Conservation (phyloP, 768 basidiomycete genomes). For the Stropharia rugosoannulata region DNA sequence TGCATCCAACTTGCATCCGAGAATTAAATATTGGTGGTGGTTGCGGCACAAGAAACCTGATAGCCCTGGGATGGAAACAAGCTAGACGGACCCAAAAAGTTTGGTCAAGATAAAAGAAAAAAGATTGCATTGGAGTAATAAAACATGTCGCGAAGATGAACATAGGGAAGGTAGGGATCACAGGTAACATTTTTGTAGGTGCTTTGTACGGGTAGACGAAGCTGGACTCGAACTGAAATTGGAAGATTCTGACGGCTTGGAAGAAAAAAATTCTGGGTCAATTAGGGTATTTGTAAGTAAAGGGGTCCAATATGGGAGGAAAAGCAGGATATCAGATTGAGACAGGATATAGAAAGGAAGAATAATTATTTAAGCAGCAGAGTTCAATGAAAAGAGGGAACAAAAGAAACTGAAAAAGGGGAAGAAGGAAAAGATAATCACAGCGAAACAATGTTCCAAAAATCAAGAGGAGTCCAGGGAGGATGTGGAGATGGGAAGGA, state of each 20-base stretch:
- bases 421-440: background rate
- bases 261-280: constrained; percentile 1
- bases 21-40: no score
- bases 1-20: no score
- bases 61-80: no score
- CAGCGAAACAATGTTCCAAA: constrained; percentile 1
- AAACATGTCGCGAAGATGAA: constrained; percentile 9
- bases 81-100: background rate
- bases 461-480: constrained; percentile 4
- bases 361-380: background rate
- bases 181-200: background rate
- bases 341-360: constrained; percentile 10
- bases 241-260: constrained; percentile 2
- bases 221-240: constrained; percentile 3
- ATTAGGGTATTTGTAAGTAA: constrained; percentile 17
- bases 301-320: constrained; percentile 6
- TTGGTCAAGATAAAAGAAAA: background rate
- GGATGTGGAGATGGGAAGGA: background rate
- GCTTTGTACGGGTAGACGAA: background rate
- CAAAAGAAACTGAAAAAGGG: background rate
- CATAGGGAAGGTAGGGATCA: background rate
- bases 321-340: constrained; percentile 9
- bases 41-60: no score
- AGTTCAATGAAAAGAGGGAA: constrained; percentile 2
- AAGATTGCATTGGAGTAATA: constrained; percentile 6